These are phyloP conservation scores for Suillus bovinus DNA, from an alignment of 768 basidiomycete species.

Conservation along the genomic window DNA sequence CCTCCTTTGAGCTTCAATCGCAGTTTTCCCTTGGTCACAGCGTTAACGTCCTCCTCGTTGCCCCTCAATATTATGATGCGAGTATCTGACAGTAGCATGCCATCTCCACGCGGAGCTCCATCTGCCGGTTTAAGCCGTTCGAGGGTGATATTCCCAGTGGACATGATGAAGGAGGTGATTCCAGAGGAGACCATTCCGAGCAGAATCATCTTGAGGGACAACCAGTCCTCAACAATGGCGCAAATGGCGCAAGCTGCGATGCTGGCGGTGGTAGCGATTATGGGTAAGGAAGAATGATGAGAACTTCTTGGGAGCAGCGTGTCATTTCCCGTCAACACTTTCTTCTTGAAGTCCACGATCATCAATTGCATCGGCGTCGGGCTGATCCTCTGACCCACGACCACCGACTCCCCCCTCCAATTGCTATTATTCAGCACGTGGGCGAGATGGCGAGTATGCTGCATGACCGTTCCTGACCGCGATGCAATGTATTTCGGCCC, in stretches of 20 bases:
- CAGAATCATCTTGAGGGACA: conserved; percentile 28
- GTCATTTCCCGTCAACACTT: background rate
- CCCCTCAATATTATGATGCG: conserved; percentile 30
- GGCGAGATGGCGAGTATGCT: conserved; percentile 53
- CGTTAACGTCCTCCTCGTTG: conserved; percentile 27
- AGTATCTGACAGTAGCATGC: conserved; percentile 21
- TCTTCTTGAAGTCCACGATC: conserved; percentile 2
- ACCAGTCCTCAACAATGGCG: conserved; percentile 26
- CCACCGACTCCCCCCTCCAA: conserved; percentile 13
- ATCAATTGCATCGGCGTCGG: conserved; percentile 16
- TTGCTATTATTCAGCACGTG: conserved; percentile 40
- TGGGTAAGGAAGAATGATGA: conserved; percentile 15
- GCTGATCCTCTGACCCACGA: conserved; percentile 11
- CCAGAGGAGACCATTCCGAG: conserved; percentile 32
- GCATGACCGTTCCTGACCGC: conserved; percentile 53
- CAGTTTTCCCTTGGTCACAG: conserved; percentile 30
- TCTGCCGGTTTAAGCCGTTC: conserved; percentile 25
- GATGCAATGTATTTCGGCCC: conserved; percentile 76
- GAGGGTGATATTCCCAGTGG: conserved; percentile 25
- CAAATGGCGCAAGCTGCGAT: conserved; percentile 21
- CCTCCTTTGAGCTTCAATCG: conserved; percentile 22
- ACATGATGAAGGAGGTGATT: conserved; percentile 25
- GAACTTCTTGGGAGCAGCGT: conserved; percentile 7
- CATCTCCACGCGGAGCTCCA: conserved; percentile 29
- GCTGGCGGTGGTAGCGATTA: conserved; percentile 24